phyloP scores from a whole-genome alignment of 2,329 filamentous ascomycete species.

The Diaporthe amygdali region DNA sequence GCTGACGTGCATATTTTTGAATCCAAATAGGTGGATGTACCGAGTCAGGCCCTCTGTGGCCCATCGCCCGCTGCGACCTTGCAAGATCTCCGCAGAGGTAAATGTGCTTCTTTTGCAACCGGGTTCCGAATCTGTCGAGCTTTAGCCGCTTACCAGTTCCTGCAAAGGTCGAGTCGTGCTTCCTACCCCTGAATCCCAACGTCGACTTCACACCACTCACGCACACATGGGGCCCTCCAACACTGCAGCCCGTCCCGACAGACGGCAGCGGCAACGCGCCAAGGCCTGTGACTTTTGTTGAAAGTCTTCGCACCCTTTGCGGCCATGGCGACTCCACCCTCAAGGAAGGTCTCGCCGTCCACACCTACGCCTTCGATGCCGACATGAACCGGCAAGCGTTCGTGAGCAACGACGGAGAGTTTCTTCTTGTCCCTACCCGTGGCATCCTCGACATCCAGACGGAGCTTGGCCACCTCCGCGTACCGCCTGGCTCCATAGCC shows the following conservation, averaged over 20 bases:
- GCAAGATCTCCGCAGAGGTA: slow-evolving; percentile 20
- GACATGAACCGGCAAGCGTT: slow-evolving; percentile 52
- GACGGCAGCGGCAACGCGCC: background rate
- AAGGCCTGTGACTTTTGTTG: slow-evolving; percentile 38
- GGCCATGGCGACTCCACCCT: slow-evolving; percentile 57
- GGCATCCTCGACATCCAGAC: slow-evolving; percentile 70
- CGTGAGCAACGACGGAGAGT: slow-evolving; percentile 66
- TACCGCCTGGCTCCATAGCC: slow-evolving; percentile 68
- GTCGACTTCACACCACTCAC: slow-evolving; percentile 29
- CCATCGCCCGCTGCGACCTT: slow-evolving; percentile 25
- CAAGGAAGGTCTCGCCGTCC: slow-evolving; percentile 52
- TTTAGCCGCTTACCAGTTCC: slow-evolving; percentile 12
- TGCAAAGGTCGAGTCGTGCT: slow-evolving; percentile 27
- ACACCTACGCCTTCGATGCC: slow-evolving; percentile 52
- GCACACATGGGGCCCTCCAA: slow-evolving; percentile 30
- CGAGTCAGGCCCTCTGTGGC: slow-evolving; percentile 36
- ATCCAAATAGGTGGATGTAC: slow-evolving; percentile 34
- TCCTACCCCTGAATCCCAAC: slow-evolving; percentile 28
- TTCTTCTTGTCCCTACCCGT: slow-evolving; percentile 67
- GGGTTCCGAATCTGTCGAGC: background rate
- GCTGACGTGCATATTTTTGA: slow-evolving; percentile 12
- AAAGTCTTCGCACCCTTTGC: slow-evolving; percentile 53
- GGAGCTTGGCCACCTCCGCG: slow-evolving; percentile 61
- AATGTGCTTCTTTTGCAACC: background rate
- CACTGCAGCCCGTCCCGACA: background rate